Evolutionary conservation across 495 filamentous ascomycete species (phyloP).

Genomic region (Talaromyces borbonicus): DNA sequence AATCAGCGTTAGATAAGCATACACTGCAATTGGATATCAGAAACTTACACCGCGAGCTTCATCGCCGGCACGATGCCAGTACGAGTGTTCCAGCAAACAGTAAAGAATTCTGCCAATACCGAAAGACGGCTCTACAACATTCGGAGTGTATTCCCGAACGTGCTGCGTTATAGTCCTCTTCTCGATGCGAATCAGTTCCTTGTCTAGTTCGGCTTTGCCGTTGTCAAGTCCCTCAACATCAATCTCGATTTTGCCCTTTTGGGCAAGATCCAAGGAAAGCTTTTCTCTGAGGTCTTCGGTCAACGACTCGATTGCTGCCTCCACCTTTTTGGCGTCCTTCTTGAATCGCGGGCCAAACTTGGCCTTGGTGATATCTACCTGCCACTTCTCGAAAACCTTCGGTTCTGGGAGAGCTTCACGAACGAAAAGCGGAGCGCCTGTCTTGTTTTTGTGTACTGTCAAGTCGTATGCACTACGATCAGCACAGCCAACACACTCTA

Average conservation of each 20-base stretch:
- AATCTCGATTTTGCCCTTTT: conserved; percentile 56
- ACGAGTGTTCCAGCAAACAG: conserved; percentile 67
- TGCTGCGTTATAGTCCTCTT: conserved; percentile 60
- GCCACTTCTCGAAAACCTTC: conserved; percentile 59
- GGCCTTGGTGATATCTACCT: conserved; percentile 72
- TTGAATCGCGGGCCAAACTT: conserved; percentile 69
- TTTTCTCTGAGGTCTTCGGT: conserved; percentile 63
- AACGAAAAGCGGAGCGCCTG: conserved; percentile 64
- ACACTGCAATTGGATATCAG: conserved; percentile 2
- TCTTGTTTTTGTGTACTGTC: conserved; percentile 69
- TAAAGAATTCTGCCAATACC: conserved; percentile 76
- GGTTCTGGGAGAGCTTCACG: conserved; percentile 59
- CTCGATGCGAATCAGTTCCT: conserved; percentile 61
- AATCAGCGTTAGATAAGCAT: not conserved
- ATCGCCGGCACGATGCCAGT: conserved; percentile 60
- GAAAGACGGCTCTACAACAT: conserved; percentile 80
- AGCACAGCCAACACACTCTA: conserved; percentile 79
- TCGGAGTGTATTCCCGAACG: conserved; percentile 67
- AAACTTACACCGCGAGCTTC: conserved; percentile 53
- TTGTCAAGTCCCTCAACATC: conserved; percentile 53
- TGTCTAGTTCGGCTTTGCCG: conserved; percentile 60
- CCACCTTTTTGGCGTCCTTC: conserved; percentile 68
- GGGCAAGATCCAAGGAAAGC: conserved; percentile 52
- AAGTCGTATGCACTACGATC: conserved; percentile 76
- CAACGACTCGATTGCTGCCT: conserved; percentile 56